Evolutionary conservation across 129 eudicot species (phyloP).

Genomic region (Pseudognaphalium luteoalbum): DNA sequence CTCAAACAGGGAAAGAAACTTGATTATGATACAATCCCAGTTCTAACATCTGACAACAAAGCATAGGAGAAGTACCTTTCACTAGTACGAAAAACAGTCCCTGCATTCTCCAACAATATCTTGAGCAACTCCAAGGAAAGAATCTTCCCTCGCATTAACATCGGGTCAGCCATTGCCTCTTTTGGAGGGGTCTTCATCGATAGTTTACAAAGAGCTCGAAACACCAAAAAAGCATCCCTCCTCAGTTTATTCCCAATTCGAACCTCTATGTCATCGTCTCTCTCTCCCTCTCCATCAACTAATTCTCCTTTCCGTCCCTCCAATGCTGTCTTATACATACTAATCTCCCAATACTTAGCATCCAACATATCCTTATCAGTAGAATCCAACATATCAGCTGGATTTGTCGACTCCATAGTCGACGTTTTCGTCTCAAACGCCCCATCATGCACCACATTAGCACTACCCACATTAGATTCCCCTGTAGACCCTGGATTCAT

Average conservation of each 20-base stretch:
- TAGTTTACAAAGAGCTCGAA: conserved; percentile 75
- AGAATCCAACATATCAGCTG: conserved; percentile 79
- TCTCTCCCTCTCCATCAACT: conserved; percentile 25
- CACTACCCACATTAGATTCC: conserved; percentile 23
- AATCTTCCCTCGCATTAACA: conserved; percentile 71
- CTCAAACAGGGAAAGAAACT: not conserved
- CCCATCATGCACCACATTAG: conserved; percentile 54
- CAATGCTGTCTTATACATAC: conserved; percentile 73
- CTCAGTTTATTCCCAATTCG: conserved; percentile 75
- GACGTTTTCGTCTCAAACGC: conserved; percentile 64
- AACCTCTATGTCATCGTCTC: conserved; percentile 74
- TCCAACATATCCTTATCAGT: conserved; percentile 88
- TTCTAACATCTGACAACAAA: not conserved
- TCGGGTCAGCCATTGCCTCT: conserved; percentile 58
- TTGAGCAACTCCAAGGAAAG: conserved; percentile 77
- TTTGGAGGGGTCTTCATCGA: conserved; percentile 83
- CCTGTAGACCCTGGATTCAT: conserved; percentile 44
- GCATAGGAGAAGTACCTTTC: conserved; percentile 50
- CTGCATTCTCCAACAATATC: conserved; percentile 81
- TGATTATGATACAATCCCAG: not conserved
- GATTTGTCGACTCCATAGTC: conserved; percentile 68
- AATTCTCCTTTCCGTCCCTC: conserved; percentile 63
- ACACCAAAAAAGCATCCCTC: conserved; percentile 74
- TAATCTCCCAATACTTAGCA: conserved; percentile 84
- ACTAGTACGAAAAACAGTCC: conserved; percentile 69